A percentile compares a stretch with the other conserved stretches of the same genome.
phyloP scores from a whole-genome alignment of 495 filamentous ascomycete species.

The Daldinia grandis region DNA sequence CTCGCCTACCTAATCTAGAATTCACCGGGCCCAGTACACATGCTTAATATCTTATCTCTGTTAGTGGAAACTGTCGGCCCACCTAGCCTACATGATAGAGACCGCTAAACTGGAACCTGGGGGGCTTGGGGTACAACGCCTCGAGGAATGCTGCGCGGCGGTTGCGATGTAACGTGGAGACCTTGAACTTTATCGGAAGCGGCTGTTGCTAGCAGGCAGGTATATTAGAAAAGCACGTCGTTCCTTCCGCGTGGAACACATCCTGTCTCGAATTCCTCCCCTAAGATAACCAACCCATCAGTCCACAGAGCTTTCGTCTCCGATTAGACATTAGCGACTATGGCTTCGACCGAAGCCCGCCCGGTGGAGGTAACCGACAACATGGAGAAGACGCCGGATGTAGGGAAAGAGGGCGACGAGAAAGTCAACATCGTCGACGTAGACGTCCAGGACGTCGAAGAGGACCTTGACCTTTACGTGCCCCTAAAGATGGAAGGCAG shows the following conservation, averaged over 20 bases:
- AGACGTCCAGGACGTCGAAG: constrained; percentile 43
- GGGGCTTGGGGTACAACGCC: constrained; percentile 12
- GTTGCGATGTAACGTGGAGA: constrained; percentile 24
- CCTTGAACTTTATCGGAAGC: constrained; percentile 4
- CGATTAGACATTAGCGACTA: constrained; percentile 25
- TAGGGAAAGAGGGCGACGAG: constrained; percentile 30
- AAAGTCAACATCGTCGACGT: constrained; percentile 35
- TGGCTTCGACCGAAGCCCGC: constrained; percentile 39
- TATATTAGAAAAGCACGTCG: constrained; percentile 23
- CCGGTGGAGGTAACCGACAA: constrained; percentile 33
- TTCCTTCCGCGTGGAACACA: constrained; percentile 5
- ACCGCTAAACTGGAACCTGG: background rate
- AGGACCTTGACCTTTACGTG: constrained; percentile 56
- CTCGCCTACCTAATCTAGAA: constrained; percentile 12
- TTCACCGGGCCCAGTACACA: constrained; percentile 11
- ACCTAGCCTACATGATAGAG: background rate
- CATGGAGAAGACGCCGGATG: constrained; percentile 15
- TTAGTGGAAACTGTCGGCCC: constrained; percentile 11
- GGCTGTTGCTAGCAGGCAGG: background rate
- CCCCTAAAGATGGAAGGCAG: constrained; percentile 57
- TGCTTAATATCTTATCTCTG: constrained; percentile 32
- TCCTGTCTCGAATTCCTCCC: background rate
- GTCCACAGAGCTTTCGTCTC: constrained; percentile 19
- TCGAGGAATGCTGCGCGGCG: constrained; percentile 21
- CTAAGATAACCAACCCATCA: constrained; percentile 18